phyloP scores from a whole-genome alignment of 2,329 filamentous ascomycete species.

The Apiospora arundinis region DNA sequence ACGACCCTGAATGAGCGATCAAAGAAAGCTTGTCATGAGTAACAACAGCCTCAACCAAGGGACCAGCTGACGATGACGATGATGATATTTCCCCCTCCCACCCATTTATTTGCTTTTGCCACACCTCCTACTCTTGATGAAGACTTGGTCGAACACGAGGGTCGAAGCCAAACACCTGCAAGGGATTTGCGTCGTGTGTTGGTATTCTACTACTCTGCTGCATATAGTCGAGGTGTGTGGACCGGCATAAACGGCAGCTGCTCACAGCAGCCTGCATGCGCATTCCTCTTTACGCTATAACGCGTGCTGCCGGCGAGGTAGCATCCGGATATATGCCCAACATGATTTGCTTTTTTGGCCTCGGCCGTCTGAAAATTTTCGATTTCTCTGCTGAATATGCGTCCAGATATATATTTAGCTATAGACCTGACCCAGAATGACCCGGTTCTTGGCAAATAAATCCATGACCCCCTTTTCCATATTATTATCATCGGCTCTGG shows the following conservation, averaged over 20 bases:
- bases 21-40: not conserved
- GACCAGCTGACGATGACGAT: not conserved
- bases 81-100: not conserved
- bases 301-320: not conserved
- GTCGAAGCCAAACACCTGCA: not conserved
- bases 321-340: constrained; percentile 17
- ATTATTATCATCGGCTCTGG: constrained; percentile 1
- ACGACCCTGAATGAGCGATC: not conserved
- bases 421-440: constrained; percentile 21
- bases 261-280: not conserved
- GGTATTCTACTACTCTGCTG: not conserved
- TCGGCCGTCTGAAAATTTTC: not conserved
- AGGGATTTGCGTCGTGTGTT: not conserved
- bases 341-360: not conserved
- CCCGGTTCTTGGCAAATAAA: constrained; percentile 27
- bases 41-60: not conserved
- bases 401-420: not conserved
- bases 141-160: not conserved
- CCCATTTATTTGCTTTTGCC: not conserved
- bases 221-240: constrained; percentile 15
- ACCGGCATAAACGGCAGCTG: not conserved
- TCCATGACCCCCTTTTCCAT: constrained; percentile 23
- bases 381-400: not conserved
- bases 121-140: not conserved
- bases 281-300: constrained; percentile 10